Evolutionary conservation across 1,284 basidiomycete species (phyloP).

Genomic region (Apiotrichum siamense): DNA sequence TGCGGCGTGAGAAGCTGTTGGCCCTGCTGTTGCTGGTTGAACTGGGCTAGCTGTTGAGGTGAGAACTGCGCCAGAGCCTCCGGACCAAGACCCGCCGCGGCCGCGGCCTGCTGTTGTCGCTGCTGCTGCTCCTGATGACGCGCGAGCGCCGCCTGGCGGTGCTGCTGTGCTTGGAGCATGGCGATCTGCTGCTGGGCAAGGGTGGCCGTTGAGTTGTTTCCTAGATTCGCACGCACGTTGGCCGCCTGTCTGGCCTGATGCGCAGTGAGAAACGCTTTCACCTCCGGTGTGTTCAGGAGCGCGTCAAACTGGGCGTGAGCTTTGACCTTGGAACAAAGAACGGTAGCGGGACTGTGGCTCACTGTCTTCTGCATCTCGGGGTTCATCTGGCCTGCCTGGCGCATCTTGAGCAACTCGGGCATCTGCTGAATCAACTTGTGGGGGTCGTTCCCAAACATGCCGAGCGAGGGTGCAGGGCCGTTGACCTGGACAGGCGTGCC

Average conservation of each 20-base stretch:
- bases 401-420: conserved; percentile 17
- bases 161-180: conserved; percentile 18
- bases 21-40: conserved; percentile 16
- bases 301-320: conserved; percentile 16
- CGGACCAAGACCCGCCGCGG: conserved; percentile 7
- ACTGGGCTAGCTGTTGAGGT: conserved; percentile 17
- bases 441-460: conserved; percentile 12
- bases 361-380: conserved; percentile 18
- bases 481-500: conserved; percentile 1
- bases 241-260: conserved; percentile 12
- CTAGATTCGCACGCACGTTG: conserved; percentile 3
- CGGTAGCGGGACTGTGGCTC: conserved; percentile 1
- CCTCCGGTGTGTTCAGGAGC: conserved; percentile 14
- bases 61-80: conserved; percentile 12
- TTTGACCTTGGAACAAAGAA: too few relatives aligned
- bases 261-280: conserved; percentile 14
- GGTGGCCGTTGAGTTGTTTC: conserved; percentile 11
- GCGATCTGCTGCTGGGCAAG: conserved; percentile 23
- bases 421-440: conserved; percentile 13
- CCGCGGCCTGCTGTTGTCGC: conserved; percentile 12
- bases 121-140: conserved; percentile 15
- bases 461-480: conserved; percentile 1
- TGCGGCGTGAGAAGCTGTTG: conserved; percentile 10
- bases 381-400: conserved; percentile 12
- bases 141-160: conserved; percentile 9